These are phyloP conservation scores for Neofusicoccum kwambonambiense DNA, from an alignment of 2,329 filamentous ascomycete species.

Conservation along the genomic window DNA sequence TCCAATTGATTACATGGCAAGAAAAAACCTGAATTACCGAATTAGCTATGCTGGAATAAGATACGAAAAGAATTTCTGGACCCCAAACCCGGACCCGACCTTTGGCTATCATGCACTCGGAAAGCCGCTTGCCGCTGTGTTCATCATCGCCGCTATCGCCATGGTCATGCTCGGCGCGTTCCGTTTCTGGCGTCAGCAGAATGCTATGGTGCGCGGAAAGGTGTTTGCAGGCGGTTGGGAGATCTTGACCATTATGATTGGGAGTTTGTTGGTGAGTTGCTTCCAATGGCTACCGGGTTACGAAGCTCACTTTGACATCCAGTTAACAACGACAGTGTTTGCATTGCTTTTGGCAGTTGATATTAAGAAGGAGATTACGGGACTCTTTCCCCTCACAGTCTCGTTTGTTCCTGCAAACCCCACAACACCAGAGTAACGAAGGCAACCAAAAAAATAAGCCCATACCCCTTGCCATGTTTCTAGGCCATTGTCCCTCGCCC, in stretches of 20 bases:
- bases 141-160: conserved; percentile 50
- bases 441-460: no score
- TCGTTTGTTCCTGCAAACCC: no score
- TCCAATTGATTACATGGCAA: neutral
- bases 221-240: conserved; percentile 61
- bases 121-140: conserved; percentile 55
- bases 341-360: neutral
- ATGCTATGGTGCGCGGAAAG: conserved; percentile 57
- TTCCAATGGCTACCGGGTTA: neutral
- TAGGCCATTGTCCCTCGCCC: no score
- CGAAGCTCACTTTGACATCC: neutral
- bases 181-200: conserved; percentile 62
- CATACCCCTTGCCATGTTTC: no score
- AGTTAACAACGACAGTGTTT: conserved; percentile 3
- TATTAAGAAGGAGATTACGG: conserved; percentile 5
- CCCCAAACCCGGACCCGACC: conserved; percentile 34
- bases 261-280: conserved; percentile 50
- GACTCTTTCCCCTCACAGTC: no score
- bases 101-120: conserved; percentile 63
- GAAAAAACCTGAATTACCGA: neutral
- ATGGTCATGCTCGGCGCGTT: conserved; percentile 55
- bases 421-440: no score
- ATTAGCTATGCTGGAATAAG: no score
- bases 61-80: neutral
- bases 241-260: conserved; percentile 48